These are phyloP conservation scores for Aspergillus cavernicola DNA, from an alignment of 495 filamentous ascomycete genomes.

Conservation along the genomic window DNA sequence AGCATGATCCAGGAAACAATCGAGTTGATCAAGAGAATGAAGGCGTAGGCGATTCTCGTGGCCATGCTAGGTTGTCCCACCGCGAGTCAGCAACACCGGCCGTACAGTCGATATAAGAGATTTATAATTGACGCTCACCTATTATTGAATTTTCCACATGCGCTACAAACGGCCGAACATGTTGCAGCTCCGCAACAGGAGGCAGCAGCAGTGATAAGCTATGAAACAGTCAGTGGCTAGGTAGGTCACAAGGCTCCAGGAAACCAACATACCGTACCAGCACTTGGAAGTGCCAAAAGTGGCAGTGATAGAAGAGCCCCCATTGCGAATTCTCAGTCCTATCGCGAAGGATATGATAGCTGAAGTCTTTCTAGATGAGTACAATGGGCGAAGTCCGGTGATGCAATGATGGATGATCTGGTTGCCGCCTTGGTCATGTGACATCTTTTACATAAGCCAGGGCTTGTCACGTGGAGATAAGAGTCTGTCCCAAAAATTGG, in stretches of 20 bases:
- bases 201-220: slow-evolving; percentile 72
- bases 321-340: slow-evolving; percentile 44
- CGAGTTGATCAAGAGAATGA: slow-evolving; percentile 93
- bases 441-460: background rate
- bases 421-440: background rate
- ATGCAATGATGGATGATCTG: background rate
- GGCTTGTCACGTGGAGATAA: background rate
- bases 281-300: slow-evolving; percentile 79
- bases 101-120: slow-evolving; percentile 12
- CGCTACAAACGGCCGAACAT: slow-evolving; percentile 88
- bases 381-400: background rate
- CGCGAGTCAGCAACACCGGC: slow-evolving; percentile 5
- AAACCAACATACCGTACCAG: slow-evolving; percentile 67
- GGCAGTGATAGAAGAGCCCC: slow-evolving; percentile 89
- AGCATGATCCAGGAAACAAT: slow-evolving; percentile 99
- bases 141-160: slow-evolving; percentile 94
- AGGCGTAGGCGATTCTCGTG: slow-evolving; percentile 94
- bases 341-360: background rate
- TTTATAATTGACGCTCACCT: slow-evolving; percentile 53
- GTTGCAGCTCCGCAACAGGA: slow-evolving; percentile 96
- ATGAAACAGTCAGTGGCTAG: slow-evolving; percentile 7
- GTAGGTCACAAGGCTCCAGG: background rate
- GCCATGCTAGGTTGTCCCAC: slow-evolving; percentile 65
- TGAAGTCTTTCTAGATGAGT: background rate
- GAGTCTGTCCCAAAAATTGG: background rate